A percentile compares a stretch with the other conserved stretches of the same genome.
Conservation (phyloP, 2,329 filamentous ascomycete genomes). For the Calonectria pseudoreteaudii region DNA sequence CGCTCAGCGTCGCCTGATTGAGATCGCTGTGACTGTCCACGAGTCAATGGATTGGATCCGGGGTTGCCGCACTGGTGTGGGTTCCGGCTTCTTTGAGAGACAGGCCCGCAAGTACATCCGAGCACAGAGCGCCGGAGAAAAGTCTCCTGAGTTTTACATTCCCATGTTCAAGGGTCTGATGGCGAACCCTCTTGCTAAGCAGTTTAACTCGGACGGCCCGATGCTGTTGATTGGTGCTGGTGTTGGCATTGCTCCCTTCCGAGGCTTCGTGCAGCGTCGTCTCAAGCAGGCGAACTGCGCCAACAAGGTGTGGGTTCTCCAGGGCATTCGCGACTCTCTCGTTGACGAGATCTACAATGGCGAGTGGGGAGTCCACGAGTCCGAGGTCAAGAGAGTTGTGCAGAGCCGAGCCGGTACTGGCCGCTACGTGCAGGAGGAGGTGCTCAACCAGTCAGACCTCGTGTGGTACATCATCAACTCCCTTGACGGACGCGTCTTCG, state of each 20-base stretch:
- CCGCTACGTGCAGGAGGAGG: slow-evolving; percentile 96
- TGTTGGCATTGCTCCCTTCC: slow-evolving; percentile 96
- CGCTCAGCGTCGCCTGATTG: slow-evolving; percentile 82
- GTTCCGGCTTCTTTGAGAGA: slow-evolving; percentile 93
- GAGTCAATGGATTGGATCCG: slow-evolving; percentile 83
- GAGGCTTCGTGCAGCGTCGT: slow-evolving; percentile 94
- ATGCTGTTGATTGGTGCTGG: slow-evolving; percentile 98
- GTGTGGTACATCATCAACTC: slow-evolving; percentile 98
- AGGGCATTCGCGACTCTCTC: slow-evolving; percentile 92
- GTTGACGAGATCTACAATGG: slow-evolving; percentile 97
- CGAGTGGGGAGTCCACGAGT: slow-evolving; percentile 94
- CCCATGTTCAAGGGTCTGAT: slow-evolving; percentile 99
- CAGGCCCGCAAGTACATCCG: slow-evolving; percentile 80
- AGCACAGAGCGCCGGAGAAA: slow-evolving; percentile 71
- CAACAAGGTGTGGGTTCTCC: slow-evolving; percentile 97
- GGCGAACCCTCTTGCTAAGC: slow-evolving; percentile 92
- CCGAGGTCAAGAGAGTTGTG: slow-evolving; percentile 85
- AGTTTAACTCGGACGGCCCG: slow-evolving; percentile 93
- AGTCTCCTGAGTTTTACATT: slow-evolving; percentile 74
- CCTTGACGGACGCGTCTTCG: slow-evolving; percentile 94
- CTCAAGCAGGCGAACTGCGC: slow-evolving; percentile 95
- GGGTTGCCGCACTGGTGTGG: slow-evolving; percentile 82
- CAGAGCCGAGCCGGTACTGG: slow-evolving; percentile 82
- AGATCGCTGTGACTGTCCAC: slow-evolving; percentile 97
- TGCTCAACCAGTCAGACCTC: slow-evolving; percentile 89